Evolutionary conservation across 768 basidiomycete genomes (phyloP).

Genomic region (Pisolithus tinctorius): DNA sequence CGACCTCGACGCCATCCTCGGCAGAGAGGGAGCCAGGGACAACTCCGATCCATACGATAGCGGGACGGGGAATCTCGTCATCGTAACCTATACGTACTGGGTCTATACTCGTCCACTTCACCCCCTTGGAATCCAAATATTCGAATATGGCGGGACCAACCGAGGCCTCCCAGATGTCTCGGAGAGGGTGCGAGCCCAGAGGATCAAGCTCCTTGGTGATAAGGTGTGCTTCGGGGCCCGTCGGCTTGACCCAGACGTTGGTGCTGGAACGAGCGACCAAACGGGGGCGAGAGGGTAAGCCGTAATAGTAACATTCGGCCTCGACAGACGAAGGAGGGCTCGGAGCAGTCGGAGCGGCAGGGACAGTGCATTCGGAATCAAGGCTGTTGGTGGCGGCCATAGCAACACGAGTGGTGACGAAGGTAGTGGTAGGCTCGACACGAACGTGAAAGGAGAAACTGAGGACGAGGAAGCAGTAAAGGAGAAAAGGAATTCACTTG

Average conservation of each 20-base stretch:
- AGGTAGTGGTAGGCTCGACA: too few relatives aligned
- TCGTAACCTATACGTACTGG: constrained; percentile 12
- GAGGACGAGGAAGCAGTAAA: too few relatives aligned
- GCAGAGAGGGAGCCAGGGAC: constrained; percentile 21
- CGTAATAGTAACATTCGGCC: constrained; percentile 15
- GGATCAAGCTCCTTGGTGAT: constrained; percentile 18
- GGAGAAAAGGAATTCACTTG: too few relatives aligned
- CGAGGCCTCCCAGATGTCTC: constrained; percentile 15
- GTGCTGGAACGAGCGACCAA: constrained; percentile 19
- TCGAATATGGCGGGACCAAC: constrained; percentile 12
- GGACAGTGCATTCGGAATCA: too few relatives aligned
- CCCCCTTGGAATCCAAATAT: constrained; percentile 10
- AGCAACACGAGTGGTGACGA: too few relatives aligned
- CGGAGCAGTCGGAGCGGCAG: too few relatives aligned
- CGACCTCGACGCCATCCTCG: constrained; percentile 22
- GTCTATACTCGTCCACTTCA: constrained; percentile 19
- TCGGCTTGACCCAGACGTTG: constrained; percentile 17
- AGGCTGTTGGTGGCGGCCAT: too few relatives aligned
- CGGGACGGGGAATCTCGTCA: constrained; percentile 7
- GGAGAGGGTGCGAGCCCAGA: constrained; percentile 14
- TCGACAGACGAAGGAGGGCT: constrained; percentile 2
- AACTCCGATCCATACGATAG: constrained; percentile 32
- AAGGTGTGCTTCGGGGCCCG: constrained; percentile 20
- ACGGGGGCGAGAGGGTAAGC: constrained; percentile 12
- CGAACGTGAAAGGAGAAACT: too few relatives aligned